Percentiles rank a stretch among this genome's conserved stretches.
Evolutionary conservation across 2,329 filamentous ascomycete species (phyloP).

Genomic region (Microdochium paspali): DNA sequence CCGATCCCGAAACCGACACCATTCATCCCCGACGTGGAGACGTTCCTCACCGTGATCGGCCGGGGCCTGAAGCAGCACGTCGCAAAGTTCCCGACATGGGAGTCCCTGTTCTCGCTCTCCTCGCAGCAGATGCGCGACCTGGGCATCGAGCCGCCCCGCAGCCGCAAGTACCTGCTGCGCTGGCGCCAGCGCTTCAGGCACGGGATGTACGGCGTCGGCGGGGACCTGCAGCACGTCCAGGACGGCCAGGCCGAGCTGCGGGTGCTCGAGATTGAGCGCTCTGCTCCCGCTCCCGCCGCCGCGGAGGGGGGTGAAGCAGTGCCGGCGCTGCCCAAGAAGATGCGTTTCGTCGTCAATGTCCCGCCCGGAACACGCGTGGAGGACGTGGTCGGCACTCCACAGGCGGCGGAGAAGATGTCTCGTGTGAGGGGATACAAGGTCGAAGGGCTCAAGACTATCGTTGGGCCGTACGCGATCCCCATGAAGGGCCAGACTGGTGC

Average conservation of each 20-base stretch:
- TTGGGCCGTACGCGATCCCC: slow-evolving; percentile 64
- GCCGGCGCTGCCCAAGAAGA: neutral
- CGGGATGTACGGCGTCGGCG: slow-evolving; percentile 71
- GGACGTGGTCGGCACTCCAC: slow-evolving; percentile 8
- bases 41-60: slow-evolving; percentile 86
- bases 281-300: slow-evolving; percentile 41
- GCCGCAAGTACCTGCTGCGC: slow-evolving; percentile 72
- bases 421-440: slow-evolving; percentile 59
- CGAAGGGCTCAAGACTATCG: slow-evolving; percentile 57
- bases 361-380: slow-evolving; percentile 31
- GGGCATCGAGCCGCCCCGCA: slow-evolving; percentile 77
- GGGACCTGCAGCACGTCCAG: slow-evolving; percentile 64
- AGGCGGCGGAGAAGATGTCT: slow-evolving; percentile 29
- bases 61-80: slow-evolving; percentile 75
- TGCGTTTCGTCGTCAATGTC: slow-evolving; percentile 39
- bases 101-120: slow-evolving; percentile 74
- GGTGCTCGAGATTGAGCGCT: slow-evolving; percentile 24
- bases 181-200: slow-evolving; percentile 81
- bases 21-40: slow-evolving; percentile 74
- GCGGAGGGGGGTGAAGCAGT: slow-evolving; percentile 26
- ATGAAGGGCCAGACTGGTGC: slow-evolving; percentile 57
- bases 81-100: slow-evolving; percentile 83
- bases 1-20: slow-evolving; percentile 63
- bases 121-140: slow-evolving; percentile 71
- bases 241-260: slow-evolving; percentile 22